phyloP scores from a whole-genome alignment of 164 flowering plant species.

The Umbellularia californica region DNA sequence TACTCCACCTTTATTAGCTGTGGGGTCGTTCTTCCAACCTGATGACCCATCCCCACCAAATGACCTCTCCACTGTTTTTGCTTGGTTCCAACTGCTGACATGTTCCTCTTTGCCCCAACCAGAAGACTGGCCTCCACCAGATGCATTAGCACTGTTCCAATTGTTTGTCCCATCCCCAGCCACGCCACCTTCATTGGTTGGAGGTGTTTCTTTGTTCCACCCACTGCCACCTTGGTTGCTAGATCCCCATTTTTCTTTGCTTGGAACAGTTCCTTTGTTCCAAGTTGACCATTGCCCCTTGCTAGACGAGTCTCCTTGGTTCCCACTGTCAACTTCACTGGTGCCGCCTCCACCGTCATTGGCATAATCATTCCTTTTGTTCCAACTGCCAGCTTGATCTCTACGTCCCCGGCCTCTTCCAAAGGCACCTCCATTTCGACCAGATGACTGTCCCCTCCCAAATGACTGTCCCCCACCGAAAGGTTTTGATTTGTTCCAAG shows the following conservation, averaged over 20 bases:
- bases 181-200: not conserved
- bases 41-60: not conserved
- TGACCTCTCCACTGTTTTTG: not conserved
- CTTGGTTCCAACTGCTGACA: not conserved
- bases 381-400: slow-evolving; percentile 8
- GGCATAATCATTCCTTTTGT: slow-evolving; percentile 7
- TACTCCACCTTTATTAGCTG: not conserved
- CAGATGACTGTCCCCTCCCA: not conserved
- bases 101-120: slow-evolving; percentile 4
- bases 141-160: not conserved
- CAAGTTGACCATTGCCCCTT: not conserved
- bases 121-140: slow-evolving; percentile 2
- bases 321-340: slow-evolving; percentile 10
- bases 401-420: slow-evolving; percentile 4
- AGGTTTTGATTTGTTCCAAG: slow-evolving; percentile 24
- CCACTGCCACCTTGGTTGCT: not conserved
- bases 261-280: not conserved
- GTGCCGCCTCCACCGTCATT: slow-evolving; percentile 12
- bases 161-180: not conserved
- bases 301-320: not conserved
- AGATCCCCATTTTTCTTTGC: not conserved
- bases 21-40: not conserved
- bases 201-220: not conserved
- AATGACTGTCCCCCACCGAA: slow-evolving; percentile 10
- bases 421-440: slow-evolving; percentile 12